A percentile compares a stretch with the other conserved stretches of the same genome.
phyloP scores from a whole-genome alignment of 2,329 filamentous ascomycete genomes.

The Fusarium bulbicola region DNA sequence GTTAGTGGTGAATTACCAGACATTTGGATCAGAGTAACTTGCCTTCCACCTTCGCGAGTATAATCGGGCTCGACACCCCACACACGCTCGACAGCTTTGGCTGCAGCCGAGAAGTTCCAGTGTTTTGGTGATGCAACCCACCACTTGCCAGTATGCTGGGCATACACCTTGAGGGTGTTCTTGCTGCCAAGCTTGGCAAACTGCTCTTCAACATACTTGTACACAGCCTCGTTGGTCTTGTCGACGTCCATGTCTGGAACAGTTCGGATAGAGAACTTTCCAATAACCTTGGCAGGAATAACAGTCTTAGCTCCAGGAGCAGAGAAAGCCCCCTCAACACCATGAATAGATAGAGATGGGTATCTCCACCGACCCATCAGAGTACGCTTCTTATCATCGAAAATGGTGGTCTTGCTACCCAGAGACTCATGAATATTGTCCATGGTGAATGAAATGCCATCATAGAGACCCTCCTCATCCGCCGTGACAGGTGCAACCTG shows the following conservation, averaged over 20 bases:
- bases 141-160: conserved; percentile 96
- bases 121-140: conserved; percentile 98
- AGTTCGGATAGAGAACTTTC: conserved; percentile 98
- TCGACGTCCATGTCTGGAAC: conserved; percentile 97
- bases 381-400: conserved; percentile 87
- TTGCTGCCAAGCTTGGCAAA: conserved; percentile 91
- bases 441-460: conserved; percentile 94
- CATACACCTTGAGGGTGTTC: conserved; percentile 83
- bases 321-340: conserved; percentile 93
- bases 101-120: conserved; percentile 96
- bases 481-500: conserved; percentile 89
- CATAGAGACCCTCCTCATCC: conserved; percentile 89
- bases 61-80: conserved; percentile 95
- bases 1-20: conserved; percentile 23
- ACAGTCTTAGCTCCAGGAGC: conserved; percentile 96
- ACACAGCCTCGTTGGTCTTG: conserved; percentile 85
- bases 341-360: conserved; percentile 93
- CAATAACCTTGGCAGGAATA: conserved; percentile 96
- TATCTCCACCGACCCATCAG: conserved; percentile 97
- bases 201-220: conserved; percentile 82
- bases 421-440: conserved; percentile 92
- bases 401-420: conserved; percentile 87
- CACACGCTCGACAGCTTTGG: conserved; percentile 95
- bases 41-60: conserved; percentile 93
- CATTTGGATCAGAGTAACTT: conserved; percentile 45